Percentiles rank a stretch among this genome's conserved stretches.
Conservation (phyloP, 1,139 yeast genomes). For the Zygosaccharomyces sapae region DNA sequence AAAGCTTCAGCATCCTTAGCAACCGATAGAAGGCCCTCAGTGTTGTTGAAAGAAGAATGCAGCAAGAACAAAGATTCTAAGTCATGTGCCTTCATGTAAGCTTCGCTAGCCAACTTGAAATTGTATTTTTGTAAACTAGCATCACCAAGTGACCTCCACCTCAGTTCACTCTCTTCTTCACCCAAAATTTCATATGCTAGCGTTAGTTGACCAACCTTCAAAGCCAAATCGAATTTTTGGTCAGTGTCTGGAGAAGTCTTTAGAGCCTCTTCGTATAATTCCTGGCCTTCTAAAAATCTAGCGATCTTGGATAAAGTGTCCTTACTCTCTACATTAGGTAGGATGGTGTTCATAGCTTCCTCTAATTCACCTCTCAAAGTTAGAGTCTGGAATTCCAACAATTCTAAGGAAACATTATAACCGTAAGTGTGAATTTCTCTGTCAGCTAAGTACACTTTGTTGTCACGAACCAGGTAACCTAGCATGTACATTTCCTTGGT, state of each 20-base stretch:
- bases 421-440: conserved; percentile 81
- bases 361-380: conserved; percentile 91
- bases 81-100: conserved; percentile 79
- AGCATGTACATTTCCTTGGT: conserved; percentile 82
- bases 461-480: conserved; percentile 88
- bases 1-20: conserved; percentile 61
- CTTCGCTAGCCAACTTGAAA: conserved; percentile 71
- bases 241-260: conserved; percentile 78
- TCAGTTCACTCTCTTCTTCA: conserved; percentile 52
- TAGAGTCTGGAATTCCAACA: conserved; percentile 90
- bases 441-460: conserved; percentile 83
- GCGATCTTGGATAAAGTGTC: conserved; percentile 77
- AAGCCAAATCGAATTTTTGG: conserved; percentile 79
- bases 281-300: conserved; percentile 91
- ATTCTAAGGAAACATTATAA: conserved; percentile 76
- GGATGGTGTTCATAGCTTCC: conserved; percentile 59
- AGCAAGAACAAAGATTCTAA: conserved; percentile 75
- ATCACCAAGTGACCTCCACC: conserved; percentile 94
- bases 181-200: conserved; percentile 72
- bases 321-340: conserved; percentile 59
- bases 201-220: conserved; percentile 60
- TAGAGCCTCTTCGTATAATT: conserved; percentile 75
- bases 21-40: conserved; percentile 52
- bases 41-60: conserved; percentile 76
- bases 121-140: conserved; percentile 75